phyloP scores from a whole-genome alignment of 495 filamentous ascomycete species.

The Talaromyces thailandensis region DNA sequence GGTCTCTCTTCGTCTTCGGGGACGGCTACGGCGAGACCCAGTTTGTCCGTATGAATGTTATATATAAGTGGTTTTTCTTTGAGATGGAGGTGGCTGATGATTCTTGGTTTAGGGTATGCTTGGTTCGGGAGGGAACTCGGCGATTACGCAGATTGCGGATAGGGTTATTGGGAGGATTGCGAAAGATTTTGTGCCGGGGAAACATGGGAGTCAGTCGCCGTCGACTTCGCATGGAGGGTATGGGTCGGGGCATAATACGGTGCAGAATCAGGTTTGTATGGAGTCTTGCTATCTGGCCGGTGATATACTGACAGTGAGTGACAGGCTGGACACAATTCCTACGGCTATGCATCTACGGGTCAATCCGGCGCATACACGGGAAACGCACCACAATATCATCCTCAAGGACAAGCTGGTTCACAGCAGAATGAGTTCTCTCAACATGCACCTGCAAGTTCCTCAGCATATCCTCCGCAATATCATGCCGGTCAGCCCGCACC shows the following conservation, averaged over 20 bases:
- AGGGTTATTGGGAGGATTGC: constrained; percentile 13
- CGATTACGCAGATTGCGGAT: constrained; percentile 9
- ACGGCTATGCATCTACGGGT: constrained; percentile 5
- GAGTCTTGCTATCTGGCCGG: background rate
- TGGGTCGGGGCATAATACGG: background rate
- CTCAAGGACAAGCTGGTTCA: background rate
- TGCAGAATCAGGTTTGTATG: constrained; percentile 1
- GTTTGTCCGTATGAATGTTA: constrained; percentile 21
- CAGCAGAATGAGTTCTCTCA: background rate
- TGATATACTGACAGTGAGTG: background rate
- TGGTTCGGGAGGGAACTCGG: constrained; percentile 13
- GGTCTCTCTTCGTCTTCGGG: constrained; percentile 5
- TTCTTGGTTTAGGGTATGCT: constrained; percentile 19
- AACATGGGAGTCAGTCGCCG: background rate
- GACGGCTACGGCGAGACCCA: constrained; percentile 12
- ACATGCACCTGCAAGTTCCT: background rate
- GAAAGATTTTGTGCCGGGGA: constrained; percentile 10
- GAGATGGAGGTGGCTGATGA: constrained; percentile 18
- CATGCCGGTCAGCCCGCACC: background rate
- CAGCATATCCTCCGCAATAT: background rate
- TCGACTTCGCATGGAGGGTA: background rate
- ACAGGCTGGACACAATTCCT: constrained; percentile 1
- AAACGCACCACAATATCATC: constrained; percentile 6
- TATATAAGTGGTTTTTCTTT: background rate
- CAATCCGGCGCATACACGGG: background rate